phyloP scores from a whole-genome alignment of 257 asterid species.

The Penstemon barbatus region DNA sequence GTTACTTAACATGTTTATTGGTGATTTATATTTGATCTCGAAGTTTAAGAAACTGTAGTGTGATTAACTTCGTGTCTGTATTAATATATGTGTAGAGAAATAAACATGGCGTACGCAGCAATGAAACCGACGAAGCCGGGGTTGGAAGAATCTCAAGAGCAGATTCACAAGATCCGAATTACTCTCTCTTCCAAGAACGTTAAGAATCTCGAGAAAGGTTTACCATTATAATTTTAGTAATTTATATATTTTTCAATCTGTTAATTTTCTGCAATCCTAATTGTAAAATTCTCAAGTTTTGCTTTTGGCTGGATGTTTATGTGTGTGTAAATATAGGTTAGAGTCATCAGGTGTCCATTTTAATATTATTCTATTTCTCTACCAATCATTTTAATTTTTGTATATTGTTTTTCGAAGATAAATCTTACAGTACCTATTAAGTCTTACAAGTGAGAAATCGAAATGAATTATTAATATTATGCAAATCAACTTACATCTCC shows the following conservation, averaged over 20 bases:
- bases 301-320: neutral
- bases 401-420: neutral
- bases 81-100: neutral
- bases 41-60: no score
- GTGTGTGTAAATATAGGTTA: neutral
- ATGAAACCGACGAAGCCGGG: constrained; percentile 49
- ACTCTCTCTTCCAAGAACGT: constrained; percentile 49
- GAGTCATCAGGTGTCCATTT: neutral
- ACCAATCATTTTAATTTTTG: no score
- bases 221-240: no score
- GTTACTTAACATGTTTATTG: no score
- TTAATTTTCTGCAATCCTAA: no score
- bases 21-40: no score
- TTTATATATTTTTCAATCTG: no score
- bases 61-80: neutral
- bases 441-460: neutral
- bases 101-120: constrained; percentile 48
- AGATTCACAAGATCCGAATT: constrained; percentile 51
- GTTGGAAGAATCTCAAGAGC: constrained; percentile 46
- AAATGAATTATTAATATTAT: neutral
- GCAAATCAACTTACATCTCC: no score
- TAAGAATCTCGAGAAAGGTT: constrained; percentile 52
- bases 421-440: no score
- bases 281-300: neutral
- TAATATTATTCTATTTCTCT: no score